Base-by-base conservation (phyloP, 306 rosid genomes). In the Boehmeria nivea region DNA sequence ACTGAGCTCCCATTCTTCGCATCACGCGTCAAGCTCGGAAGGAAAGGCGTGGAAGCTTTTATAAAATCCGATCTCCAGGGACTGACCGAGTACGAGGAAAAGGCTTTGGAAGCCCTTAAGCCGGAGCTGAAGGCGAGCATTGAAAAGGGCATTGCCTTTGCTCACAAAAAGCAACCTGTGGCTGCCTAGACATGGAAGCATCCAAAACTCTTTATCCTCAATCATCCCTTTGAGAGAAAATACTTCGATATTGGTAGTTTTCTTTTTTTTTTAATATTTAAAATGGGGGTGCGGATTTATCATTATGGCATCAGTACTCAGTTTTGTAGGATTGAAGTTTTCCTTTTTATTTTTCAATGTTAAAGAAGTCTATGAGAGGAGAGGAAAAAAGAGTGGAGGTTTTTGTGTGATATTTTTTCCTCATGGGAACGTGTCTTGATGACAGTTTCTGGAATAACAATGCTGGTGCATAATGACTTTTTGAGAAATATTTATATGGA, bases 1-100 rank as follows among this genome's bases (percentile, higher is more conserved):
- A 93, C 94, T 1, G 99, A 87, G 28, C 95, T 93, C 62, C 99
- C 99, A 0, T 93, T 69, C 71, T 93, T 93, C 46, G 96, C 99
- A 16, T 93, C 99, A 23, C 81, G 99, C 75, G 75, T 93, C 52
- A 93, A 93, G 88, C 67, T 93, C 24, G 96, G 96, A 48, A 81
- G 63, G 82, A 70, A 93, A n/a, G 99, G 99, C 4, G 54, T 93
- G 10, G 96, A 93, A 68, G 94, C 96, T 69, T 72, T 87, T 18
- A 68, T 93, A 65, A 60, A 81, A 7, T 79, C 95, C 12, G 95
- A 87, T 24, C 95, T 93, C 66, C 90, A 85, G 61, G 96, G 99
- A 13, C 67, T 91, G 81, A 80, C 80, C 1, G 95, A 87, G 51
- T 87, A 87, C 10, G 99, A 91, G 79, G 86, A 82, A 74, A 87